Evolutionary conservation across 805 yeast genomes (phyloP), one percentile per base, ranked within the genome.

Genomic region (Hanseniaspora occidentalis): DNA sequence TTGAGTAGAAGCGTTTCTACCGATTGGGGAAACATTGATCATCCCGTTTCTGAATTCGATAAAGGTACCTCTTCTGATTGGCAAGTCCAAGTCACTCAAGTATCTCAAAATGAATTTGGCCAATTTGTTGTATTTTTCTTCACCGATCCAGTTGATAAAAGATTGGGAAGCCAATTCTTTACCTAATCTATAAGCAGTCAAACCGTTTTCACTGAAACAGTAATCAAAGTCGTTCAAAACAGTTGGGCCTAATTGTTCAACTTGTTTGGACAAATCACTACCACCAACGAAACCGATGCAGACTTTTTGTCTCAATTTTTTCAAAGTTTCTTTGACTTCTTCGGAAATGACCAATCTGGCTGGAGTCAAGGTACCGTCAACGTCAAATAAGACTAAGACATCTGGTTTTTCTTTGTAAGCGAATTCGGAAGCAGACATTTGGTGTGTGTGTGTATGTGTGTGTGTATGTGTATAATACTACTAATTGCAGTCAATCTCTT

Each of bases 251-350:
- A 92, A 77, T 70, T 92, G 99, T 71, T 92, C 98, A 54, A 78
- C 73, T 72, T 92, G 99, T 69, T 92, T 92, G 61, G 75, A 68
- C 56, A 92, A 77, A 63, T 92, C 97, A 40, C 94, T 79, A 53
- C 98, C 98, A 63, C 98, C 98, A 48, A 92, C 98, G 56, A 86
- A 92, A 43, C 98, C 99, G 67, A 92, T 76, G 40, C 83, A 96
- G 53, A 76, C 89, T 71, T 89, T 88, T 70, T 85, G 71, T 69
- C 96, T 82, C 60, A 92, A 75, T 51, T 79, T 75, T 46, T 64
- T 60, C 54, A 92, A 74, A 34, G 82, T 67, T 47, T 73, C 64
- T 58, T 67, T 74, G 79, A 92, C 81, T 65, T 86, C 95, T 54
- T 75, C 73, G 46, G 86, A 77, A 52, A 82, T 65, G 31, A 58